Percentiles rank a stretch among this genome's conserved stretches.
Conservation (phyloP, 208 protist species). For the Trypanosoma mega region DNA sequence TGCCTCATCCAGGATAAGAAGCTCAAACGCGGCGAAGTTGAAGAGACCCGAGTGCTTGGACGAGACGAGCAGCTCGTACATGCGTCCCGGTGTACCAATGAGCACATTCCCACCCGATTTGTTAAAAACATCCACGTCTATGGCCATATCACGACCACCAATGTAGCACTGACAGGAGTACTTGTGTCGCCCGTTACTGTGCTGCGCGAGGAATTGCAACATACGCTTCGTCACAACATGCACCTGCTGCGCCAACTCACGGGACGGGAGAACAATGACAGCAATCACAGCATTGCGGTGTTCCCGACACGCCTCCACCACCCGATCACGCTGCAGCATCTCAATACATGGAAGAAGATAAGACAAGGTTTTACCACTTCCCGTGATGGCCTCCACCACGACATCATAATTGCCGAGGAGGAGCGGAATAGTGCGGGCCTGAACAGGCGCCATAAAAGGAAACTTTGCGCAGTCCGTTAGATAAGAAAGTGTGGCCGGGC, state of each 20-base stretch:
- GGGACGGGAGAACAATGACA: slow-evolving; percentile 90
- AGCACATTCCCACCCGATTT: slow-evolving; percentile 85
- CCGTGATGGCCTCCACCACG: slow-evolving; percentile 93
- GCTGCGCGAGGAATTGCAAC: slow-evolving; percentile 61
- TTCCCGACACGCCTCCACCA: slow-evolving; percentile 41
- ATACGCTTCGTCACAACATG: slow-evolving; percentile 75
- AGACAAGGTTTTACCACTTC: slow-evolving; percentile 94
- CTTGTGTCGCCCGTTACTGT: slow-evolving; percentile 41
- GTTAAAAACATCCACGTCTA: slow-evolving; percentile 79
- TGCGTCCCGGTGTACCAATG: slow-evolving; percentile 88
- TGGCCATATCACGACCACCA: slow-evolving; percentile 81
- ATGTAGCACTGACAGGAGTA: slow-evolving; percentile 90
- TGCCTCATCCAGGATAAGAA: slow-evolving; percentile 93
- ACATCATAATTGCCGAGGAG: slow-evolving; percentile 91
- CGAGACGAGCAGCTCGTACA: slow-evolving; percentile 90
- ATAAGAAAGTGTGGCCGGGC: slow-evolving; percentile 58
- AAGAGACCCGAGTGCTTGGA: slow-evolving; percentile 77
- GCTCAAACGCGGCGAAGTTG: slow-evolving; percentile 78
- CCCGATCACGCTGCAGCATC: slow-evolving; percentile 69
- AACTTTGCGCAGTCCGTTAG: slow-evolving; percentile 73
- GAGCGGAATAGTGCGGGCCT: slow-evolving; percentile 90
- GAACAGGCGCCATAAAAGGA: slow-evolving; percentile 88
- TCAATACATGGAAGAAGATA: slow-evolving; percentile 91
- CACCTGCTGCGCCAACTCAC: slow-evolving; percentile 95
- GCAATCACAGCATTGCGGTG: slow-evolving; percentile 78